Conservation (phyloP, 345 rosid species). For the Arabidopsis thaliana region DNA sequence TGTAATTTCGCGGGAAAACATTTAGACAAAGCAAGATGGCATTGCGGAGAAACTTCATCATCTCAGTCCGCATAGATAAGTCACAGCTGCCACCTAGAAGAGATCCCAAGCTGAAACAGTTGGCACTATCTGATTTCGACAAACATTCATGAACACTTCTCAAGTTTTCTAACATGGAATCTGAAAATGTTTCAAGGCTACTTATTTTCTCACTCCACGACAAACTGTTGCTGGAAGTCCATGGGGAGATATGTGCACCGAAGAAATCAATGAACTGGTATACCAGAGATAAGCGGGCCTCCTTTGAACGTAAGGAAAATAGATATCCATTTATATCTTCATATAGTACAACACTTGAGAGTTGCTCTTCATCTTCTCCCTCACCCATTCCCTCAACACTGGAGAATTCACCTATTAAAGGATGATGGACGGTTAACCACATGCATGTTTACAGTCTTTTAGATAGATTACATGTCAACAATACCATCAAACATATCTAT, state of each 20-base stretch:
- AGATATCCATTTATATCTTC: conserved; percentile 82
- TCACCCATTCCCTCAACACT: conserved; percentile 50
- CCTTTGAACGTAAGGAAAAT: conserved; percentile 73
- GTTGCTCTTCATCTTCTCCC: conserved; percentile 68
- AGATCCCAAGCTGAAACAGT: conserved; percentile 50
- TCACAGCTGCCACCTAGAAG: conserved; percentile 56
- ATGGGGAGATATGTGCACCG: conserved; percentile 71
- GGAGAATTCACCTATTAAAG: conserved; percentile 51
- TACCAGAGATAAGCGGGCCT: conserved; percentile 75
- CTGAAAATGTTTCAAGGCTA: conserved; percentile 69
- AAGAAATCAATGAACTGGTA: conserved; percentile 82
- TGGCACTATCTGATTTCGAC: conserved; percentile 45
- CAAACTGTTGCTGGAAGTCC: conserved; percentile 82
- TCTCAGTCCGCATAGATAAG: conserved; percentile 53
- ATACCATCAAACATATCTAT: conserved; percentile 23
- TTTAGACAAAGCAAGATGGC: conserved; percentile 73
- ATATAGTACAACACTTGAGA: conserved; percentile 68
- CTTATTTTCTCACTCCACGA: conserved; percentile 76
- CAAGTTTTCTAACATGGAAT: conserved; percentile 57
- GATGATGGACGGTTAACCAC: conserved; percentile 18
- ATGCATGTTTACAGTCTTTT: neutral
- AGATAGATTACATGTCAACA: conserved; percentile 13
- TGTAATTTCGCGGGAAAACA: conserved; percentile 81
- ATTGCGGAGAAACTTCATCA: conserved; percentile 89
- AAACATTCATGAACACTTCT: conserved; percentile 51